Evolutionary conservation across 345 rosid genomes (phyloP).

Genomic region (Gynandropsis gynandra): DNA sequence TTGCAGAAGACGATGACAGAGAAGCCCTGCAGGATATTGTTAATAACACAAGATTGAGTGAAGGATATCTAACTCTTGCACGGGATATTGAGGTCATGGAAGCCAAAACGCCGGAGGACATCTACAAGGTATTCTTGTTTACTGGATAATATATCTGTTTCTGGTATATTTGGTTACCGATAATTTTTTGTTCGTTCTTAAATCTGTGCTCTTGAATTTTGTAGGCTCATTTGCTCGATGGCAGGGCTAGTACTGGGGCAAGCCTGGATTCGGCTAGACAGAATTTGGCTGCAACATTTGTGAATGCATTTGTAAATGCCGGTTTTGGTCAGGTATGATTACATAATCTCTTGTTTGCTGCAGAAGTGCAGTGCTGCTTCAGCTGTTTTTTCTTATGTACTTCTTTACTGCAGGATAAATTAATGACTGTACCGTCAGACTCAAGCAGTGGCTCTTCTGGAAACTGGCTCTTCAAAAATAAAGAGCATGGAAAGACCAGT

Average conservation of each 20-base stretch:
- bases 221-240: slow-evolving; percentile 96
- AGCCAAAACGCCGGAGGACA: slow-evolving; percentile 93
- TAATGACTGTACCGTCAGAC: slow-evolving; percentile 84
- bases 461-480: slow-evolving; percentile 96
- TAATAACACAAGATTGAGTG: slow-evolving; percentile 72
- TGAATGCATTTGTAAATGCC: slow-evolving; percentile 98
- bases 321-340: slow-evolving; percentile 87
- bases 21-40: slow-evolving; percentile 72
- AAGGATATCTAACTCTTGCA: slow-evolving; percentile 95
- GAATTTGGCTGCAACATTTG: slow-evolving; percentile 96
- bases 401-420: slow-evolving; percentile 56
- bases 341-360: slow-evolving; percentile 1
- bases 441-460: slow-evolving; percentile 63
- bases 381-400: slow-evolving; percentile 7
- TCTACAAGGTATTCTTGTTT: slow-evolving; percentile 63
- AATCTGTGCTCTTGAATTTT: slow-evolving; percentile 15
- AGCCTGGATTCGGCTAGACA: slow-evolving; percentile 93
- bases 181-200: slow-evolving; percentile 12
- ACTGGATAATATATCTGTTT: slow-evolving; percentile 6
- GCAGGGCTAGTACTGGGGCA: slow-evolving; percentile 78
- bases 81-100: slow-evolving; percentile 99
- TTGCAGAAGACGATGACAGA: slow-evolving; percentile 63
- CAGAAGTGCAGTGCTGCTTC: neutral
- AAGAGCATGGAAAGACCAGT: slow-evolving; percentile 96
- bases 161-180: slow-evolving; percentile 5